These are phyloP conservation scores for Bolboschoenoplectus hybrid DNA, from an alignment of 202 grass and related monocot species.

Conservation along the genomic window DNA sequence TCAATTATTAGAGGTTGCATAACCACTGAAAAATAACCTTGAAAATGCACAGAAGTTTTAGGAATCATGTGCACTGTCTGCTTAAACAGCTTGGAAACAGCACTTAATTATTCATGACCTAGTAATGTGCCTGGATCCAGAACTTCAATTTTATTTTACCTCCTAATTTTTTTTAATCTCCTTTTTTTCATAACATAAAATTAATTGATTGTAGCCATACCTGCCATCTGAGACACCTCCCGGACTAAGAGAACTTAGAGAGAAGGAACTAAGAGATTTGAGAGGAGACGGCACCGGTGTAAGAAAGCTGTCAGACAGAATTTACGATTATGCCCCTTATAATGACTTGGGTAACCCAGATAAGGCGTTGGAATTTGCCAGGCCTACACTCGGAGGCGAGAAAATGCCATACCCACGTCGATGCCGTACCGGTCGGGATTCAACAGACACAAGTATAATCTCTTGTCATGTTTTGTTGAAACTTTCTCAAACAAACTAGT, in stretches of 20 bases:
- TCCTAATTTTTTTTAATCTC: neutral
- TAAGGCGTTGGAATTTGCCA: constrained; percentile 58
- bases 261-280: constrained; percentile 76
- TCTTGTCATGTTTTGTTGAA: neutral
- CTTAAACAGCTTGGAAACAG: neutral
- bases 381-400: constrained; percentile 70
- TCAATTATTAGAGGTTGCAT: constrained; percentile 16
- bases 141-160: neutral
- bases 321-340: constrained; percentile 86
- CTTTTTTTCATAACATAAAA: neutral
- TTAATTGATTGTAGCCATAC: constrained; percentile 71
- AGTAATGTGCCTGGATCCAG: constrained; percentile 23
- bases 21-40: neutral
- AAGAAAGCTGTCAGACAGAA: constrained; percentile 74
- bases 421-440: constrained; percentile 80
- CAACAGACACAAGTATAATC: constrained; percentile 73
- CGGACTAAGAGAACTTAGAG: constrained; percentile 68
- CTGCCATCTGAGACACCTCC: constrained; percentile 85
- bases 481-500: constrained; percentile 15
- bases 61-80: constrained; percentile 3
- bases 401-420: constrained; percentile 87
- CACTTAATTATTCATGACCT: neutral
- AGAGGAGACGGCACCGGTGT: constrained; percentile 78
- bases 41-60: neutral
- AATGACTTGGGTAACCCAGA: constrained; percentile 98